phyloP scores from a whole-genome alignment of 345 rosid species.

The Gossypium bickii region DNA sequence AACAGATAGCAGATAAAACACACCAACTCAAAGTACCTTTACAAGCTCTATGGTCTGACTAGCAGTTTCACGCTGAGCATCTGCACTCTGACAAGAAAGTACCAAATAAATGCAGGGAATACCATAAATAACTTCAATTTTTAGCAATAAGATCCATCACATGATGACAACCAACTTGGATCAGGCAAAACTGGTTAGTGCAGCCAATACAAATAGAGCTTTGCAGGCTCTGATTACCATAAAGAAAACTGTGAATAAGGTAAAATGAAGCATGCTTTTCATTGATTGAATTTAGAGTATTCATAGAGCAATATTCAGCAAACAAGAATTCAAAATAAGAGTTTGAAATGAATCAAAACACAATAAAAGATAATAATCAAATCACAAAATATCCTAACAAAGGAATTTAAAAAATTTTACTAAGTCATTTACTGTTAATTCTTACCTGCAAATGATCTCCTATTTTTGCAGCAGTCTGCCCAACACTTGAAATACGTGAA shows the following conservation, averaged over 20 bases:
- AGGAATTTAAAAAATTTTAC: too few species aligned
- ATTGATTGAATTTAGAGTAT: too few species aligned
- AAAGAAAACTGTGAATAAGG: too few species aligned
- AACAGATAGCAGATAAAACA: constrained; percentile 12
- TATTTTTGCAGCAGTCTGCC: constrained; percentile 99
- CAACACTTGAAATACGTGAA: constrained; percentile 94
- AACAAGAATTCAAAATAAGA: too few species aligned
- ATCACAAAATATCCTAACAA: too few species aligned
- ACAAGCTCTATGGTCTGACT: constrained; percentile 96
- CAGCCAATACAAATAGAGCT: not conserved
- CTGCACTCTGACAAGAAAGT: constrained; percentile 76
- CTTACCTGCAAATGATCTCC: constrained; percentile 98
- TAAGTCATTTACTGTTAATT: not conserved
- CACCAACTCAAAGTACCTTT: constrained; percentile 50
- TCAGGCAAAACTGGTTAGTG: not conserved
- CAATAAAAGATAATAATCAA: too few species aligned
- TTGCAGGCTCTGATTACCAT: too few species aligned
- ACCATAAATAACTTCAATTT: not conserved
- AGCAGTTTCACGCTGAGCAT: constrained; percentile 98
- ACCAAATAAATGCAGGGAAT: constrained; percentile 15
- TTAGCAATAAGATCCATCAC: not conserved
- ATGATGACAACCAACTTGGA: constrained; percentile 1
- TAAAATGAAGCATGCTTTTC: too few species aligned
- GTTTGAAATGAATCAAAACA: too few species aligned
- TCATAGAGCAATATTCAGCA: too few species aligned